phyloP scores from a whole-genome alignment of 2,329 filamentous ascomycete species.

The Hortaea werneckii region DNA sequence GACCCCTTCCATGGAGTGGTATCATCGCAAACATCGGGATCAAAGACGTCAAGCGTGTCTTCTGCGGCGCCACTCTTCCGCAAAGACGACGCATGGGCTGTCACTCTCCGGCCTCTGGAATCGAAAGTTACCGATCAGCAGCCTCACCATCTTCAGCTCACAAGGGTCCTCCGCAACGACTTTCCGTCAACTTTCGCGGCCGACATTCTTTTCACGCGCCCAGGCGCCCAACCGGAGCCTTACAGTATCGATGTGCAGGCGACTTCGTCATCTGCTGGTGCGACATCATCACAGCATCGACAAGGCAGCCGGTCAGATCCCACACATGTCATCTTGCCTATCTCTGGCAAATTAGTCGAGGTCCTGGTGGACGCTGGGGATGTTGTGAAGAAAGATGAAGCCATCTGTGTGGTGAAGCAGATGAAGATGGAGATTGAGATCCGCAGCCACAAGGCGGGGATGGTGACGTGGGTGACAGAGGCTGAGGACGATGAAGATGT shows the following conservation, averaged over 20 bases:
- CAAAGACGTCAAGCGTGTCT: slow-evolving; percentile 28
- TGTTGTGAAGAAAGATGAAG: slow-evolving; percentile 39
- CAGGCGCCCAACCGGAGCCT: slow-evolving; percentile 22
- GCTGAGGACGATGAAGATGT: slow-evolving; percentile 47
- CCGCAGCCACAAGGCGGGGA: slow-evolving; percentile 38
- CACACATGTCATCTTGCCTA: slow-evolving; percentile 45
- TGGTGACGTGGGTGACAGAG: slow-evolving; percentile 42
- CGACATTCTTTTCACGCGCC: slow-evolving; percentile 40
- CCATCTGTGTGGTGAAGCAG: slow-evolving; percentile 51
- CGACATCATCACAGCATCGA: slow-evolving; percentile 30
- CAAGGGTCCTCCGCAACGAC: slow-evolving; percentile 47
- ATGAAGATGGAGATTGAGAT: slow-evolving; percentile 65
- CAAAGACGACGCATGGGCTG: slow-evolving; percentile 50
- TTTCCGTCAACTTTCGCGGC: slow-evolving; percentile 48
- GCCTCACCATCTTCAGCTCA: slow-evolving; percentile 44
- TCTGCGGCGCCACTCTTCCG: slow-evolving; percentile 38
- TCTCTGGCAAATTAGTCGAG: slow-evolving; percentile 51
- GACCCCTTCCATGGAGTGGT: slow-evolving; percentile 17
- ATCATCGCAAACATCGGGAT: slow-evolving; percentile 9
- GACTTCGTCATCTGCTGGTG: slow-evolving; percentile 33
- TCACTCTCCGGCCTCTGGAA: slow-evolving; percentile 31
- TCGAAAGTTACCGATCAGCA: slow-evolving; percentile 8
- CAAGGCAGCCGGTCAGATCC: slow-evolving; percentile 41
- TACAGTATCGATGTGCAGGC: slow-evolving; percentile 36
- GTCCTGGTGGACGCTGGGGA: slow-evolving; percentile 46